These are phyloP conservation scores for Phytopythium mirpurense DNA, from an alignment of 352 stramenopile genomes.

Conservation along the genomic window DNA sequence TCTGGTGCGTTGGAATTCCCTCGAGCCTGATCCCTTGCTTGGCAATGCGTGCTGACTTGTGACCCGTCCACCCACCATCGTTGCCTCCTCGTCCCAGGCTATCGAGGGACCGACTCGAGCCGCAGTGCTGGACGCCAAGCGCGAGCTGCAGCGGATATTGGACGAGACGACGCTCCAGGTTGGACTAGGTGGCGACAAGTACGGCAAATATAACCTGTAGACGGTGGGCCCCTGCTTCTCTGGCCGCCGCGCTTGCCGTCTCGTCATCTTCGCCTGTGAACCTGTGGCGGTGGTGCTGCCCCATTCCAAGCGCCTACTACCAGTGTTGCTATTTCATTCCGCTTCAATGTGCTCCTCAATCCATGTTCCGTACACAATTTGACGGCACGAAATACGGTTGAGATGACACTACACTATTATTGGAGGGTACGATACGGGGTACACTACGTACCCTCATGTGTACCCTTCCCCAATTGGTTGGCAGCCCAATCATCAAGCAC, in stretches of 20 bases:
- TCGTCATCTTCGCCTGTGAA: too few relatives aligned
- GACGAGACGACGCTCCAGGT: slow-evolving; percentile 89
- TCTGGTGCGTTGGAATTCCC: slow-evolving; percentile 49
- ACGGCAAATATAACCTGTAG: slow-evolving; percentile 88
- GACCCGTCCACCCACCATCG: neutral
- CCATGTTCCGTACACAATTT: too few relatives aligned
- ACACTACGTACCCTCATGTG: neutral
- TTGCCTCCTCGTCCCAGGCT: slow-evolving; percentile 21
- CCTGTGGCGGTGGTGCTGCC: too few relatives aligned
- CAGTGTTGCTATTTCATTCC: too few relatives aligned
- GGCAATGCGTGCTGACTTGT: too few relatives aligned
- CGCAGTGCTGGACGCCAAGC: slow-evolving; percentile 69
- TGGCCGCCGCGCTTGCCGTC: too few relatives aligned
- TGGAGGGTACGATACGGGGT: neutral
- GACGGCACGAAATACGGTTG: too few relatives aligned
- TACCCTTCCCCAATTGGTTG: neutral
- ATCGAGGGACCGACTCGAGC: slow-evolving; percentile 74
- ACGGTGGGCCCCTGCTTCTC: neutral
- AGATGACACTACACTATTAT: too few relatives aligned
- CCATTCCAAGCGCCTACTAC: too few relatives aligned
- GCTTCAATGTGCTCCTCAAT: too few relatives aligned
- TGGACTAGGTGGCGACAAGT: slow-evolving; percentile 77
- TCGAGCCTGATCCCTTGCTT: too few relatives aligned
- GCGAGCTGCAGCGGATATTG: slow-evolving; percentile 83
- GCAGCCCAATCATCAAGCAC: slow-evolving; percentile 3